Evolutionary conservation across 129 eudicot genomes (phyloP).

Genomic region (Centella asiatica): DNA sequence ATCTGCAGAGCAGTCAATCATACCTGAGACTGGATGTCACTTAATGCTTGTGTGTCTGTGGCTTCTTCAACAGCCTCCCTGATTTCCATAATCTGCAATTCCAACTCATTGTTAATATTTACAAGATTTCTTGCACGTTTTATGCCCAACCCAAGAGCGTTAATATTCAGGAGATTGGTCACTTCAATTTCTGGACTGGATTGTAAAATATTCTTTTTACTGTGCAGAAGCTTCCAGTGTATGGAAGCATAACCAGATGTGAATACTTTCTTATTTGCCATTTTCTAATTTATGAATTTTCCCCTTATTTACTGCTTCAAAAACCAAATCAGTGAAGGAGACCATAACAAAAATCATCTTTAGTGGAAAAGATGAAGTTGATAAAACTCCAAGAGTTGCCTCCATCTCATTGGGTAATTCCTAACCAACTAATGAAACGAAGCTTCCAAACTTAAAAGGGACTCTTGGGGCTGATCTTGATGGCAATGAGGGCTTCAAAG

Average conservation of each 20-base stretch:
- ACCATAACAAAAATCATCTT: too few species aligned
- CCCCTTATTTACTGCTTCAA: too few species aligned
- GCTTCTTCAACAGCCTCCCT: slow-evolving; percentile 97
- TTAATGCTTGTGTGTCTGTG: slow-evolving; percentile 36
- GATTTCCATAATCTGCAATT: slow-evolving; percentile 76
- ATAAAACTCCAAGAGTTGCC: too few species aligned
- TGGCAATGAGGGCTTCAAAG: background rate
- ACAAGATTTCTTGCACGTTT: background rate
- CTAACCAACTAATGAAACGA: background rate
- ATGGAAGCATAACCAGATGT: too few species aligned
- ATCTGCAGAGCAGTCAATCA: slow-evolving; percentile 3
- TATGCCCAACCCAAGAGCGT: background rate
- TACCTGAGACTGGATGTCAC: slow-evolving; percentile 64
- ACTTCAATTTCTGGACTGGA: background rate
- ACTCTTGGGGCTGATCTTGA: background rate
- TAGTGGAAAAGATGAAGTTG: too few species aligned
- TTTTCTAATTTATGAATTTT: too few species aligned
- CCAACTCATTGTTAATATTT: background rate
- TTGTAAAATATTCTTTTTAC: too few species aligned
- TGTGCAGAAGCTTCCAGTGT: too few species aligned
- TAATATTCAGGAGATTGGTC: background rate
- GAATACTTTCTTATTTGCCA: too few species aligned
- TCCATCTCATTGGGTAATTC: too few species aligned
- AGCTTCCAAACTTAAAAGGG: background rate
- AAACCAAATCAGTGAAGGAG: too few species aligned